Evolutionary conservation across 257 asterid species (phyloP).

Genomic region (Solanum habrochaites): DNA sequence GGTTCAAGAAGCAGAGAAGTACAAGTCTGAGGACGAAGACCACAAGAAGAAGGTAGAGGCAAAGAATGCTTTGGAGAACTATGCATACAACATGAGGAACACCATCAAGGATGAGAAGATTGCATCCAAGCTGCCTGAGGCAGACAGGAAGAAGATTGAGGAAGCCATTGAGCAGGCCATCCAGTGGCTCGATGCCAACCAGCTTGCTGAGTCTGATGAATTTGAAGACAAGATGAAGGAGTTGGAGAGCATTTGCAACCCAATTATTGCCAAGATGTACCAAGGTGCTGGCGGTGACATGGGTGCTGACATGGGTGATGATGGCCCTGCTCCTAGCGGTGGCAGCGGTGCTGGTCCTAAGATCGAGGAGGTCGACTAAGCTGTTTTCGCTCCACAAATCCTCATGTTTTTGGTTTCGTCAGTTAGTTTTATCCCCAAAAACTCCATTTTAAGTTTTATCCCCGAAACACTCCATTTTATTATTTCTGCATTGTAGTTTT

Average conservation of each 20-base stretch:
- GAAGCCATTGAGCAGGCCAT: constrained; percentile 17
- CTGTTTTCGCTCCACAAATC: not conserved
- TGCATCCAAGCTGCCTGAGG: constrained; percentile 38
- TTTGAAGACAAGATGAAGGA: constrained; percentile 28
- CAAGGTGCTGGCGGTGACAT: constrained; percentile 26
- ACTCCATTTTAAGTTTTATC: not conserved
- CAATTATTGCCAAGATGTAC: constrained; percentile 2
- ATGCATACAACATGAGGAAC: constrained; percentile 90
- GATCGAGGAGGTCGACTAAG: constrained; percentile 53
- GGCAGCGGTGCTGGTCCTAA: constrained; percentile 44
- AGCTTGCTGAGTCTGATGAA: constrained; percentile 22
- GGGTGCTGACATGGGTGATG: constrained; percentile 39
- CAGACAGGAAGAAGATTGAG: constrained; percentile 21
- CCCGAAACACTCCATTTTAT: not conserved
- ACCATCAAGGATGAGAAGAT: constrained; percentile 74
- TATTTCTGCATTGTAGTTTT: not conserved
- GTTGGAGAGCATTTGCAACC: not conserved
- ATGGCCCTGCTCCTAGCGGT: constrained; percentile 25
- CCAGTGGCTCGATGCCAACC: constrained; percentile 23
- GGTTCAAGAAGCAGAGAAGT: constrained; percentile 83
- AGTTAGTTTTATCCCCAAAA: not conserved
- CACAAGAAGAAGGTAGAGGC: constrained; percentile 85
- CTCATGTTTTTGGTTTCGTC: not conserved
- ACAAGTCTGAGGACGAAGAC: constrained; percentile 77
- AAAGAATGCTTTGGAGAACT: constrained; percentile 70